phyloP scores from a whole-genome alignment of 2,329 filamentous ascomycete genomes.

The Scleromitrula shiraiana region DNA sequence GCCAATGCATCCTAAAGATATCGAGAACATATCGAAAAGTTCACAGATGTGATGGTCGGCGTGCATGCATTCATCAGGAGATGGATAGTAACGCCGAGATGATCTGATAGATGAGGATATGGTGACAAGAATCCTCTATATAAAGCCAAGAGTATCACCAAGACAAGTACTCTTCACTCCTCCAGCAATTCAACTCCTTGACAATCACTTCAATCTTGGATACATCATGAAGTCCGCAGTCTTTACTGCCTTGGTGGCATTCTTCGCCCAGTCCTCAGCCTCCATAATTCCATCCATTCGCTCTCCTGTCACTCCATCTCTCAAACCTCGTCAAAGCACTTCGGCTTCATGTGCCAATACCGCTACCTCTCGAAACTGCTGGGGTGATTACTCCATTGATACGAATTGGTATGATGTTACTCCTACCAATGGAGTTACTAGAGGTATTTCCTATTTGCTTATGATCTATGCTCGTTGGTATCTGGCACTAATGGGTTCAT shows the following conservation, averaged over 20 bases:
- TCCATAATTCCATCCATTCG: conserved; percentile 18
- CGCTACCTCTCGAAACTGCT: conserved; percentile 27
- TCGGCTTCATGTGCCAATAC: conserved; percentile 22
- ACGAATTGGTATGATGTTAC: conserved; percentile 26
- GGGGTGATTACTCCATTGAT: conserved; percentile 28
- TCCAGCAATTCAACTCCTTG: neutral
- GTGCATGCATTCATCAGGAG: too few relatives aligned
- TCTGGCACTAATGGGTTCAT: conserved; percentile 6
- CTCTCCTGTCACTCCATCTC: conserved; percentile 7
- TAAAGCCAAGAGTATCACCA: too few relatives aligned
- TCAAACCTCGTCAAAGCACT: conserved; percentile 11
- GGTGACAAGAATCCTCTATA: too few relatives aligned
- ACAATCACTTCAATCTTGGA: too few relatives aligned
- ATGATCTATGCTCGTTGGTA: too few relatives aligned
- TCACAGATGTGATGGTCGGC: neutral
- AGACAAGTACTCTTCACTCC: too few relatives aligned
- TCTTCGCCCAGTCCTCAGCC: conserved; percentile 15
- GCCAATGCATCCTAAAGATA: neutral
- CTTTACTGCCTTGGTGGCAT: conserved; percentile 17
- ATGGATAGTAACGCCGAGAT: too few relatives aligned
- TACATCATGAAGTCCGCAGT: conserved; percentile 25
- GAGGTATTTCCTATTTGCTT: conserved; percentile 18
- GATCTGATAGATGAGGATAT: too few relatives aligned
- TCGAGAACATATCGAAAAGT: neutral
- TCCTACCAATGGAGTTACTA: conserved; percentile 30